Conservation (phyloP, 2,329 filamentous ascomycete genomes). For the Emergomyces orientalis region DNA sequence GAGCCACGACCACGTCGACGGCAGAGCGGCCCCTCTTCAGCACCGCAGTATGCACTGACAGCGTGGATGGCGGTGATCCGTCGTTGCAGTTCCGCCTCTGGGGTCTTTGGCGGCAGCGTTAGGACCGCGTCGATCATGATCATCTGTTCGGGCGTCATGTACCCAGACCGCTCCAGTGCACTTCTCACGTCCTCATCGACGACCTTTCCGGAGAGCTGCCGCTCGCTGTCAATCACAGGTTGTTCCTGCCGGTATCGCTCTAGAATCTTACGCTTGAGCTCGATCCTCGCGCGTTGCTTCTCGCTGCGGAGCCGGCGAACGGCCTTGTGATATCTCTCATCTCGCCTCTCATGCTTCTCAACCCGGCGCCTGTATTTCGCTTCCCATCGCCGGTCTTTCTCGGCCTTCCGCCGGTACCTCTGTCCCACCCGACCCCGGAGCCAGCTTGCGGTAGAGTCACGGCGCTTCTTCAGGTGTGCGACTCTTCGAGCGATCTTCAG, state of each 20-base stretch:
- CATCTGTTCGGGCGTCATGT: background rate
- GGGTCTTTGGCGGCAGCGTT: background rate
- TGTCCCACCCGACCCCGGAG: background rate
- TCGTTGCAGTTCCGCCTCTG: background rate
- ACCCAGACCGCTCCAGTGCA: background rate
- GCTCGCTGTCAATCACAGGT: background rate
- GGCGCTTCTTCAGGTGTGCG: background rate
- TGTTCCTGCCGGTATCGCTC: background rate
- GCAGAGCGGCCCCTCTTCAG: background rate
- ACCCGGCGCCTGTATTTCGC: background rate
- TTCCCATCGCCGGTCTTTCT: background rate
- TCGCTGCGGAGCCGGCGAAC: background rate
- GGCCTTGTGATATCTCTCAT: background rate
- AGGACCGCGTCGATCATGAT: background rate
- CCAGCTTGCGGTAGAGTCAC: background rate
- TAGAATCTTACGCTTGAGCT: background rate
- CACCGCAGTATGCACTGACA: background rate
- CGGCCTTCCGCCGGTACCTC: background rate
- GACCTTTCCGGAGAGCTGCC: background rate
- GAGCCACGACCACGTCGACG: background rate
- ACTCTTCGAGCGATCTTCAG: background rate
- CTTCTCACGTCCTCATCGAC: background rate
- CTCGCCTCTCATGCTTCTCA: background rate
- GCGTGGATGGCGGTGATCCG: slow-evolving; percentile 1
- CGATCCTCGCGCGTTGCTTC: background rate